These are phyloP conservation scores for Calonectria hawksworthii DNA, from an alignment of 2,329 filamentous ascomycete genomes.

Conservation along the genomic window DNA sequence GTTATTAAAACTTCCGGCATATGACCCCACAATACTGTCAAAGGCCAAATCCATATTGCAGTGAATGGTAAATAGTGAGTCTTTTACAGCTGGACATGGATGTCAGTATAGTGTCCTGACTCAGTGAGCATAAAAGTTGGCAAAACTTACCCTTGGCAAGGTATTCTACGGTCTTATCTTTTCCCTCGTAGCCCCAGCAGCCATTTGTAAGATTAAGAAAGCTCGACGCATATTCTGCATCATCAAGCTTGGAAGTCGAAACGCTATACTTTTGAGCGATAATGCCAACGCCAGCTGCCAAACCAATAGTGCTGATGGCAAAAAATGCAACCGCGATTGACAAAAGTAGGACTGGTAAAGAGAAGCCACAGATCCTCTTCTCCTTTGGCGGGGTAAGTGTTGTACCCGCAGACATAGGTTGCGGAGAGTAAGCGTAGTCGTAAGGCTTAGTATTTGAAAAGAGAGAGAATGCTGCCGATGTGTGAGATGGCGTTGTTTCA, in stretches of 20 bases:
- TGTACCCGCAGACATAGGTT: background rate
- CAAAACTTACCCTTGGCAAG: background rate
- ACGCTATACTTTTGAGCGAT: background rate
- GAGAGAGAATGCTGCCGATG: background rate
- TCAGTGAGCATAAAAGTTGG: too few species aligned
- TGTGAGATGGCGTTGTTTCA: background rate
- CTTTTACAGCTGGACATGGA: background rate
- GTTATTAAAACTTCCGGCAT: background rate
- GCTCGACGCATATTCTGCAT: background rate
- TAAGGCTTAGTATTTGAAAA: background rate
- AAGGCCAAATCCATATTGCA: background rate
- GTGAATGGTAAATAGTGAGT: background rate
- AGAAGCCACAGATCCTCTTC: background rate
- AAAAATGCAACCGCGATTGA: background rate
- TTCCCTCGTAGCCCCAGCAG: background rate
- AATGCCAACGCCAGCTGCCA: background rate
- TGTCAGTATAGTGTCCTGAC: background rate
- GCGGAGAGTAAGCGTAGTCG: background rate
- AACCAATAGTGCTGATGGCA: background rate
- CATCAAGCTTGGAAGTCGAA: background rate
- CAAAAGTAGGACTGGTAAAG: background rate
- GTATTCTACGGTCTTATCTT: background rate
- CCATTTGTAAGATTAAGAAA: background rate
- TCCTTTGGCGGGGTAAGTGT: background rate
- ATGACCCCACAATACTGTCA: background rate